Evolutionary conservation across 257 asterid genomes (phyloP), one percentile per base, ranked within the genome.

Genomic region (Nicotiana undulata): DNA sequence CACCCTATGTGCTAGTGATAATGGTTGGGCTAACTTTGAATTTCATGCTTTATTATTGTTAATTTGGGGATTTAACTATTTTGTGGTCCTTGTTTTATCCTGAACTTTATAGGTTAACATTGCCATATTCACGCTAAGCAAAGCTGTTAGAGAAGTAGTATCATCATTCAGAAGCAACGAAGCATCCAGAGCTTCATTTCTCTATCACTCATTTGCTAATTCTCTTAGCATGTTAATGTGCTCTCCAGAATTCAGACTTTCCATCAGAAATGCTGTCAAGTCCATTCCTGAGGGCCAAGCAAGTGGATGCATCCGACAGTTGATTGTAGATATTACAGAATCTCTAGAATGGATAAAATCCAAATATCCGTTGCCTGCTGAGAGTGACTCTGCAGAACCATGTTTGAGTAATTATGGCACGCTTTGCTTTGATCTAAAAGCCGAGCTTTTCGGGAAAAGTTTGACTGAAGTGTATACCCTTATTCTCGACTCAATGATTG

Each of bases 221-320:
- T 85, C 97, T 82, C 82, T 92, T 84, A 86, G 92, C 87, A 82
- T 81, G 86, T 58, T 93, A 67, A 80, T 93, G 76, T 87, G 96
- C 88, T 89, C 97, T 81, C 82, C 85, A 31, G 88, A 90, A 76
- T 93, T 95, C 85, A 87, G 90, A 85, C 86, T 84, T 83, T 92
- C 99, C 79, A 85, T 92, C 83, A 83, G 91, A 82, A 93, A 85
- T 64, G 97, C 97, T 82, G 85, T 90, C 75, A 89, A 88, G 84
- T 86, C 93, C 79, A 88, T 95, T 82, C 99, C 99, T 11, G 99
- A 95, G 89, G 98, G 99, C 83, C 98, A 92, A 88, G 92, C 93
- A 49, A 88, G 97, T 82, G 97, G 88, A 53, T 93, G 91, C 87
- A 89, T 95, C 78, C 90, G 79, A 53, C 89, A 85, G 77, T 84